Conservation (phyloP, 2,329 filamentous ascomycete species). For the Monilinia laxa region DNA sequence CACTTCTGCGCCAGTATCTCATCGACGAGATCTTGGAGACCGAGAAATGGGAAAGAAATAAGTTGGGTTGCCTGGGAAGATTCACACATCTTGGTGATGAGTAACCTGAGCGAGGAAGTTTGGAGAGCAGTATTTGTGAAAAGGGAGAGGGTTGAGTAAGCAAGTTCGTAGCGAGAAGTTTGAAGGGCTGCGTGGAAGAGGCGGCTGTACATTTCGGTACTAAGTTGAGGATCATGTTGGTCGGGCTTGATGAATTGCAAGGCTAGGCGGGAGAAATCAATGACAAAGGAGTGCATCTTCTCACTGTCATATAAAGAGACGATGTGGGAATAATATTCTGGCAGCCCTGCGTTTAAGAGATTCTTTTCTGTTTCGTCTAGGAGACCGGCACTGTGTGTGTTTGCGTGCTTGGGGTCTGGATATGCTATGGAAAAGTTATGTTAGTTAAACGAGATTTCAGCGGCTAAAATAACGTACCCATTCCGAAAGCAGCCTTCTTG, state of each 20-base stretch:
- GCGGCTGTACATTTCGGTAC: conserved; percentile 74
- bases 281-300: conserved; percentile 74
- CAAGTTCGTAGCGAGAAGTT: conserved; percentile 76
- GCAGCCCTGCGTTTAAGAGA: conserved; percentile 67
- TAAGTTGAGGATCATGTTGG: conserved; percentile 41
- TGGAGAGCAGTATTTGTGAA: conserved; percentile 73
- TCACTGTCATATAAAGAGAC: conserved; percentile 76
- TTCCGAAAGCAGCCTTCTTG: conserved; percentile 75
- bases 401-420: conserved; percentile 35
- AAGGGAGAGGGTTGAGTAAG: conserved; percentile 74
- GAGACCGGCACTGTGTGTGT: conserved; percentile 62
- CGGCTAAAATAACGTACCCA: conserved; percentile 59
- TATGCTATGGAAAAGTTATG: conserved; percentile 33
- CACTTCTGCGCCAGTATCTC: conserved; percentile 72
- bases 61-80: conserved; percentile 65
- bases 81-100: conserved; percentile 70
- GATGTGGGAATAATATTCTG: conserved; percentile 85
- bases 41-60: conserved; percentile 74
- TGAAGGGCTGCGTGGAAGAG: conserved; percentile 81
- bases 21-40: conserved; percentile 76
- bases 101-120: conserved; percentile 65
- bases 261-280: conserved; percentile 77
- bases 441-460: neutral
- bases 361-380: conserved; percentile 75
- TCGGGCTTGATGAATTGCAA: conserved; percentile 56